Evolutionary conservation across 1,284 basidiomycete genomes (phyloP).

Genomic region (Ganoderma lucidum): DNA sequence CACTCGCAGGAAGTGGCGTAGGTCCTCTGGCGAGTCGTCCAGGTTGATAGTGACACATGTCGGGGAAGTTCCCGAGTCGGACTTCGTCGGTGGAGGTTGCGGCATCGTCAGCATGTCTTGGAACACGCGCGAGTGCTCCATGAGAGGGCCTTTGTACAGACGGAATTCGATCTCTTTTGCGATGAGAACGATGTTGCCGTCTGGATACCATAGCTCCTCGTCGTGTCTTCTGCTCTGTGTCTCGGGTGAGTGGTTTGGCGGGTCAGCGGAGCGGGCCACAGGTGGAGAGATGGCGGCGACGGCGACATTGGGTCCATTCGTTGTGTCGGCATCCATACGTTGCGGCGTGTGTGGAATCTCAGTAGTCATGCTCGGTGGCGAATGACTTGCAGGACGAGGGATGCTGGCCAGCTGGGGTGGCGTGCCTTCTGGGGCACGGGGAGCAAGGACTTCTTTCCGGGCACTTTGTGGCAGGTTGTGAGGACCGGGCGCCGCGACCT

Average conservation of each 20-base stretch:
- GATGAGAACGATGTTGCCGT: constrained; percentile 10
- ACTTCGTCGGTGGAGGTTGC: background rate
- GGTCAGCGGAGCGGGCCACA: background rate
- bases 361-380: background rate
- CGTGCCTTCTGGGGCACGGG: background rate
- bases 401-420: background rate
- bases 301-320: background rate
- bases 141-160: constrained; percentile 7
- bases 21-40: constrained; percentile 18
- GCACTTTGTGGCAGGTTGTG: background rate
- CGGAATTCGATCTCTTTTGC: constrained; percentile 1
- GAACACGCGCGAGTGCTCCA: constrained; percentile 7
- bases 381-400: background rate
- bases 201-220: constrained; percentile 1
- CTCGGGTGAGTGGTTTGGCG: background rate
- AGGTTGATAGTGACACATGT: constrained; percentile 9
- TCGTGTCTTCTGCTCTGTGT: background rate
- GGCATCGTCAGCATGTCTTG: constrained; percentile 4
- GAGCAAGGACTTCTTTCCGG: background rate
- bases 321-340: background rate
- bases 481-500: too few relatives aligned
- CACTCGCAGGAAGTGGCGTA: constrained; percentile 16
- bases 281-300: background rate
- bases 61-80: background rate
- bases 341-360: background rate